A percentile compares a stretch with the other conserved stretches of the same genome.
These are phyloP conservation scores for Didymosphaeria variabile DNA, from an alignment of 2,329 filamentous ascomycete genomes.

Conservation along the genomic window DNA sequence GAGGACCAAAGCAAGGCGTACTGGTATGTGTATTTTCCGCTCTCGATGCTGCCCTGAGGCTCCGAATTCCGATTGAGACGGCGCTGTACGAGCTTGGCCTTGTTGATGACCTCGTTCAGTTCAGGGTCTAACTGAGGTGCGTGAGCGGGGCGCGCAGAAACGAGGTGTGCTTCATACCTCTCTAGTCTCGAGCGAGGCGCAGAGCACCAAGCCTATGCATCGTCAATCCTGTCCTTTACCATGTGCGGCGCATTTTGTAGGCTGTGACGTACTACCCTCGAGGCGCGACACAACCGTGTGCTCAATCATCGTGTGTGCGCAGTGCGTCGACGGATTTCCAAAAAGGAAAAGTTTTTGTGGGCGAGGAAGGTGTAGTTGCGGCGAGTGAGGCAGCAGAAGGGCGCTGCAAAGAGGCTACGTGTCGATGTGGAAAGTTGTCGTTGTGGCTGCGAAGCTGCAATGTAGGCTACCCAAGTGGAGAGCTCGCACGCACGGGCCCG, in stretches of 20 bases:
- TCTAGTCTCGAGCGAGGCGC: constrained; percentile 92
- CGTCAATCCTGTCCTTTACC: constrained; percentile 30
- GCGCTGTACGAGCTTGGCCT: constrained; percentile 89
- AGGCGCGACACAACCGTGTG: constrained; percentile 94
- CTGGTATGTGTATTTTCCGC: constrained; percentile 84
- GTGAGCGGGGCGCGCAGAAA: constrained; percentile 23
- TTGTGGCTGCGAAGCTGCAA: constrained; percentile 15
- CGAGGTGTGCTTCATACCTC: constrained; percentile 59
- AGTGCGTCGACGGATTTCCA: neutral
- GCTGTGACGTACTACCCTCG: constrained; percentile 75
- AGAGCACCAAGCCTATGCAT: constrained; percentile 83
- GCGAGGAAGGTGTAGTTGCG: neutral
- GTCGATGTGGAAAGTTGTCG: constrained; percentile 28
- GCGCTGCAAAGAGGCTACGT: constrained; percentile 38
- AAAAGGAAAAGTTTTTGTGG: neutral
- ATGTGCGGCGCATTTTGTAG: constrained; percentile 11
- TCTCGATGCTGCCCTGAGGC: constrained; percentile 90
- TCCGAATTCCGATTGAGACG: constrained; percentile 89
- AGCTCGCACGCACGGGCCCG: constrained; percentile 23
- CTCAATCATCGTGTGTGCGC: constrained; percentile 71
- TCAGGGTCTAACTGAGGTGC: constrained; percentile 70
- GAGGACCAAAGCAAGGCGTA: constrained; percentile 58
- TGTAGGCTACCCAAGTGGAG: constrained; percentile 32
- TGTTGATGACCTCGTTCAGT: constrained; percentile 86
- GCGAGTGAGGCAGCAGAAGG: neutral